phyloP scores from a whole-genome alignment of 768 basidiomycete genomes.

The Russula griseocarnosa region DNA sequence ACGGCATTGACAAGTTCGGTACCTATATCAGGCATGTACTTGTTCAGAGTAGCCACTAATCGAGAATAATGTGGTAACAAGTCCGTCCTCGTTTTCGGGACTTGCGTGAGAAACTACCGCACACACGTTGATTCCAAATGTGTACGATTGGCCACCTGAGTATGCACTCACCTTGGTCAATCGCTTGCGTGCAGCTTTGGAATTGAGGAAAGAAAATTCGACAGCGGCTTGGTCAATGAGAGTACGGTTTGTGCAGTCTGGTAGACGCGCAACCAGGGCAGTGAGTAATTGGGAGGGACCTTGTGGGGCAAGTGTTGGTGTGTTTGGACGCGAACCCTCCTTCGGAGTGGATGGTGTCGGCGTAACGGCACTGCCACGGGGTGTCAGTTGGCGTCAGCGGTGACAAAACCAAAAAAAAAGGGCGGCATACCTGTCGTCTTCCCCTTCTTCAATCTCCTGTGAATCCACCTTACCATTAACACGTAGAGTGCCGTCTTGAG shows the following conservation, averaged over 20 bases:
- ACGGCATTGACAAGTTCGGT: conserved; percentile 76
- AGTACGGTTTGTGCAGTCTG: conserved; percentile 88
- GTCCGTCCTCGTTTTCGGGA: conserved; percentile 85
- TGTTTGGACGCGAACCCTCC: conserved; percentile 45
- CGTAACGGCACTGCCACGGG: conserved; percentile 42
- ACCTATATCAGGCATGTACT: conserved; percentile 93
- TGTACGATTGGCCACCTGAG: too few relatives aligned
- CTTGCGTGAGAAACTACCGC: conserved; percentile 68
- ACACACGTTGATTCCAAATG: too few relatives aligned
- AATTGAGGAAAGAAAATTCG: conserved; percentile 95
- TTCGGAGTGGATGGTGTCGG: conserved; percentile 69
- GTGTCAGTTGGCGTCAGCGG: background rate
- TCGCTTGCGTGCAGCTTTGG: conserved; percentile 91
- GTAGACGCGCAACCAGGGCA: conserved; percentile 82
- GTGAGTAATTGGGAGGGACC: conserved; percentile 93
- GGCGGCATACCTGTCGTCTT: conserved; percentile 34
- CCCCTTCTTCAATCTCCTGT: conserved; percentile 26
- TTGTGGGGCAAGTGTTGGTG: conserved; percentile 73
- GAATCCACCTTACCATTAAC: conserved; percentile 23
- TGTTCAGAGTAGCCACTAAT: conserved; percentile 80
- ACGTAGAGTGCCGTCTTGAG: conserved; percentile 32
- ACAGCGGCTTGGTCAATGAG: conserved; percentile 91
- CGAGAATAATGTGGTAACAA: conserved; percentile 90
- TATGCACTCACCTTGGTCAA: conserved; percentile 63
- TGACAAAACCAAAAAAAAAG: background rate